phyloP scores from a whole-genome alignment of 164 flowering plant genomes.

The Vitis cinerea region DNA sequence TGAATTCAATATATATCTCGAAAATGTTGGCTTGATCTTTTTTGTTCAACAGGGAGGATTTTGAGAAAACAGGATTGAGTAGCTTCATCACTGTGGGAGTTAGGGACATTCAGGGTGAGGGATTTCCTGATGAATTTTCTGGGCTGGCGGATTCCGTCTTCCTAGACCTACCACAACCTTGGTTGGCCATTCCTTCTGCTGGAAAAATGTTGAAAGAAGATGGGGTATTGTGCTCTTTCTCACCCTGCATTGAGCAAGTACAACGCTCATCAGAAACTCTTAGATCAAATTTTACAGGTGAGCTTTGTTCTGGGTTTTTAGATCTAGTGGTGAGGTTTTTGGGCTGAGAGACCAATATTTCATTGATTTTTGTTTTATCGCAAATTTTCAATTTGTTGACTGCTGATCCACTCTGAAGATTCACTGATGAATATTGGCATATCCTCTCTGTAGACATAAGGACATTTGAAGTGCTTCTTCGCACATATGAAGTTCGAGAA shows the following conservation, averaged over 20 bases:
- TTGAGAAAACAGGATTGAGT: slow-evolving; percentile 76
- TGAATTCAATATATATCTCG: background rate
- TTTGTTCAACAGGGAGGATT: slow-evolving; percentile 67
- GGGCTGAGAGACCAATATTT: no score
- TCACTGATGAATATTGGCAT: background rate
- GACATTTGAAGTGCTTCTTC: slow-evolving; percentile 91
- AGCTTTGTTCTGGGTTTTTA: background rate
- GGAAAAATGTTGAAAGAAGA: slow-evolving; percentile 87
- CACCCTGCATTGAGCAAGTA: slow-evolving; percentile 99
- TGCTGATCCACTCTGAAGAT: background rate
- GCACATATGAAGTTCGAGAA: slow-evolving; percentile 79
- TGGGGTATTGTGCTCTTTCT: slow-evolving; percentile 85
- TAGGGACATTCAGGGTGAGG: slow-evolving; percentile 93
- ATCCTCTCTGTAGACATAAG: slow-evolving; percentile 57
- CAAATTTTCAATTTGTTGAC: background rate
- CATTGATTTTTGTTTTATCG: background rate
- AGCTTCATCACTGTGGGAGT: slow-evolving; percentile 79
- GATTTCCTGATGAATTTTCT: slow-evolving; percentile 72
- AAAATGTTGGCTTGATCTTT: background rate
- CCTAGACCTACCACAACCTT: slow-evolving; percentile 95
- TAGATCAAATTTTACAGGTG: slow-evolving; percentile 72
- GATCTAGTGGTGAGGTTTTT: no score
- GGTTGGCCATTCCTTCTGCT: slow-evolving; percentile 95
- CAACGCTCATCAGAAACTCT: slow-evolving; percentile 86
- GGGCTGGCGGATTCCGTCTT: slow-evolving; percentile 81